phyloP scores from a whole-genome alignment of 2,329 filamentous ascomycete genomes.

The Alternaria ventricosa region DNA sequence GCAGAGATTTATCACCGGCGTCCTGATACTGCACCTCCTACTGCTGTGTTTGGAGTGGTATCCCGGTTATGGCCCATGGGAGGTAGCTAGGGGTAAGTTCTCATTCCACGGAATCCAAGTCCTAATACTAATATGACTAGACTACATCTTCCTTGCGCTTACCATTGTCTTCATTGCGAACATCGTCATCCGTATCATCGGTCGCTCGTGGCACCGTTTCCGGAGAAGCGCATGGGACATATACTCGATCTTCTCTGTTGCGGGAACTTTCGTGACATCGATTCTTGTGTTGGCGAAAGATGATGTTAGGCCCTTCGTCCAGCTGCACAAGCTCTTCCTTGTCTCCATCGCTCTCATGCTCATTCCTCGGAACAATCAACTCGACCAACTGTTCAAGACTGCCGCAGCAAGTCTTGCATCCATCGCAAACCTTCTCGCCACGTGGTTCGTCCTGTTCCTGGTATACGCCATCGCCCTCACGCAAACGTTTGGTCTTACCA shows the following conservation, averaged over 20 bases:
- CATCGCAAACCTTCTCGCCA: conserved; percentile 90
- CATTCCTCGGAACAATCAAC: conserved; percentile 93
- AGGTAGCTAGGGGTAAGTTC: conserved; percentile 64
- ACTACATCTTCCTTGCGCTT: conserved; percentile 79
- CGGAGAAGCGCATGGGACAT: conserved; percentile 94
- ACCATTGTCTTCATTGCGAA: conserved; percentile 84
- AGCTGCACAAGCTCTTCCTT: conserved; percentile 92
- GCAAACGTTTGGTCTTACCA: conserved; percentile 92
- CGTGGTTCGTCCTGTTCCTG: conserved; percentile 96
- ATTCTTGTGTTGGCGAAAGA: conserved; percentile 72
- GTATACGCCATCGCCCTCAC: conserved; percentile 97
- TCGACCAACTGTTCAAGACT: conserved; percentile 98
- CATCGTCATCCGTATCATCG: conserved; percentile 81
- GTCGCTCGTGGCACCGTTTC: conserved; percentile 91
- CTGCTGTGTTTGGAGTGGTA: conserved; percentile 87
- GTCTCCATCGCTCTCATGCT: conserved; percentile 88
- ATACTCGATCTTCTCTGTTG: conserved; percentile 81
- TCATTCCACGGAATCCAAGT: background rate
- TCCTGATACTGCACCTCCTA: conserved; percentile 82
- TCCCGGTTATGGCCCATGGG: conserved; percentile 75
- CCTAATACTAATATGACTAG: conserved; percentile 48
- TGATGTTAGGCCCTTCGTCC: conserved; percentile 67
- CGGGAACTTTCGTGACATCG: conserved; percentile 82
- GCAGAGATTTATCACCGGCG: conserved; percentile 80
- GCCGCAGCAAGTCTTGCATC: conserved; percentile 90